These are phyloP conservation scores for Aspergillus pseudoviridinutans DNA, from an alignment of 2,329 filamentous ascomycete species.

Conservation along the genomic window DNA sequence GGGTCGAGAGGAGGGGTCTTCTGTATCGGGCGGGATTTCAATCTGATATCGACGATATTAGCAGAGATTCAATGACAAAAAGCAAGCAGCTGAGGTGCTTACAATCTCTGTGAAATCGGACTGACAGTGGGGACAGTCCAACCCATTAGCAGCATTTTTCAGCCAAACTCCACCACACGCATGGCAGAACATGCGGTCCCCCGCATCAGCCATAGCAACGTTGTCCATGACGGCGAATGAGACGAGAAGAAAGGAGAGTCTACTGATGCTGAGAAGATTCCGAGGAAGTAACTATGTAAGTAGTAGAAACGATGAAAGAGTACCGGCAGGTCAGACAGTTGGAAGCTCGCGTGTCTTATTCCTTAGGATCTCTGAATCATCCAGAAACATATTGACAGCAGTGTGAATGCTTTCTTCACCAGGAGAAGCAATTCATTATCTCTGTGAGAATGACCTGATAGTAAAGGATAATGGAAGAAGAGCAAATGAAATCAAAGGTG, in stretches of 20 bases:
- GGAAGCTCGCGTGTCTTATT: background rate
- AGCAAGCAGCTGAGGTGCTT: constrained; percentile 34
- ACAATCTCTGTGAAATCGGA: constrained; percentile 85
- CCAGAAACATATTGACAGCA: background rate
- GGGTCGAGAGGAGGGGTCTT: constrained; percentile 18
- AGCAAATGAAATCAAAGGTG: background rate
- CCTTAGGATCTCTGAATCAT: background rate
- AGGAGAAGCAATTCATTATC: background rate
- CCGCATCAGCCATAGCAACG: constrained; percentile 31
- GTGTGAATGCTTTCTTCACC: background rate
- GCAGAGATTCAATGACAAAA: constrained; percentile 1
- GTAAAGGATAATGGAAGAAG: background rate
- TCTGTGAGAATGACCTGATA: background rate
- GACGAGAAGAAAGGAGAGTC: background rate
- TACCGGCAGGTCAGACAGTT: background rate
- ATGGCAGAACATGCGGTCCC: constrained; percentile 82
- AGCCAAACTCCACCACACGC: constrained; percentile 78
- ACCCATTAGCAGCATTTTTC: constrained; percentile 57
- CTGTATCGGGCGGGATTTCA: constrained; percentile 30
- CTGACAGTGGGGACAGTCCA: constrained; percentile 72
- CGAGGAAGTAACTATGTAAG: constrained; percentile 2
- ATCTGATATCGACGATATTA: constrained; percentile 19
- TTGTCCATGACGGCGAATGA: background rate
- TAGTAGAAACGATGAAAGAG: background rate
- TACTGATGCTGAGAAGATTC: background rate